phyloP scores from a whole-genome alignment of 768 basidiomycete genomes.

The Lyophyllum shimeji region DNA sequence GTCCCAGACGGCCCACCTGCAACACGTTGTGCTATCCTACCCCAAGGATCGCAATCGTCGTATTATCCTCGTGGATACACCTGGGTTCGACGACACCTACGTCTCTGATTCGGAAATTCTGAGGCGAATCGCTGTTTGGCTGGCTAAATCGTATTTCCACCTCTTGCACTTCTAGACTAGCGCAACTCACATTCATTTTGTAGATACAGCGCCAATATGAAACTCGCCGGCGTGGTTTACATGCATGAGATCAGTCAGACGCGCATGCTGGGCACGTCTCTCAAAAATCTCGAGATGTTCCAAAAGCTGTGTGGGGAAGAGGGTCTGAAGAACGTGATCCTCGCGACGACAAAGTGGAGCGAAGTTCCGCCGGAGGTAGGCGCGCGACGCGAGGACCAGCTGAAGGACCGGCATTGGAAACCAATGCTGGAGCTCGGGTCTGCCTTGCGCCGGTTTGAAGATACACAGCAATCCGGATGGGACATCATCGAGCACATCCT shows the following conservation, averaged over 20 bases:
- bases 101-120: not conserved
- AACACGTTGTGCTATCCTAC: not conserved
- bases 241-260: conserved; percentile 9
- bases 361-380: not conserved
- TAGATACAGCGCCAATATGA: not conserved
- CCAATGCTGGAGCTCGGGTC: not conserved
- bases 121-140: not conserved
- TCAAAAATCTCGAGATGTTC: conserved; percentile 10
- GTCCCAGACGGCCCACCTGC: not conserved
- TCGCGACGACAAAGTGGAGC: conserved; percentile 10
- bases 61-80: not conserved
- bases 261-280: not conserved
- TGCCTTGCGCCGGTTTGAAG: not conserved
- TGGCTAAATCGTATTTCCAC: not conserved
- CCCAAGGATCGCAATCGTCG: not conserved
- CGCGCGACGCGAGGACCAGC: not conserved
- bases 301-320: conserved; percentile 5
- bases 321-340: conserved; percentile 4
- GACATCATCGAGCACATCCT: not conserved
- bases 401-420: conserved; percentile 1
- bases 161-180: not conserved
- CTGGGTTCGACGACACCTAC: not conserved
- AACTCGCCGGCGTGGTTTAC: conserved; percentile 6
- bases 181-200: not conserved
- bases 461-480: not conserved